Conservation (phyloP, 139 green algal species). For the Chlamydomonas schloesseri region DNA sequence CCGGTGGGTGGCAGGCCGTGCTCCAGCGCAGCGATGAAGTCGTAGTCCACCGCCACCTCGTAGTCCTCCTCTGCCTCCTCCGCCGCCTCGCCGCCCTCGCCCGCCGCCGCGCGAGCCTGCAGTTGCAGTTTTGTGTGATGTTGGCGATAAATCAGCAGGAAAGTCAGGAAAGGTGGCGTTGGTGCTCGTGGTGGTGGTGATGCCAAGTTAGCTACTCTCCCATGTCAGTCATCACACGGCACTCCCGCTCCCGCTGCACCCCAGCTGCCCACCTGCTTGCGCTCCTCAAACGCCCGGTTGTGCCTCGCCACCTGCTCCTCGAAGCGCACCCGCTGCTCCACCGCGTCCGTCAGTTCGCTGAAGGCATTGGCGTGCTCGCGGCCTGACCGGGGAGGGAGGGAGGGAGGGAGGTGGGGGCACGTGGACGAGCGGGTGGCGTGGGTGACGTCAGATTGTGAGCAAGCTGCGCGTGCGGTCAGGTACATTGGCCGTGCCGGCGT, state of each 20-base stretch:
- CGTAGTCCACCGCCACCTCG: constrained; percentile 90
- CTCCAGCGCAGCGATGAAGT: constrained; percentile 97
- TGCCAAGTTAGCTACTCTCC: too few relatives aligned
- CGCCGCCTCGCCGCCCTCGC: too few relatives aligned
- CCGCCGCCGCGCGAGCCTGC: not conserved
- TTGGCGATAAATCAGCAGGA: too few relatives aligned
- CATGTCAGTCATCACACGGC: too few relatives aligned
- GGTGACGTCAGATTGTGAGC: too few relatives aligned
- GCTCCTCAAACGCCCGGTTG: constrained; percentile 12
- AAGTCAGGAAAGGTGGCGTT: too few relatives aligned
- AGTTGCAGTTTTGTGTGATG: too few relatives aligned
- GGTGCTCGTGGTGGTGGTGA: too few relatives aligned
- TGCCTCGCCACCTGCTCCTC: constrained; percentile 85
- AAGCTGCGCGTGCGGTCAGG: too few relatives aligned
- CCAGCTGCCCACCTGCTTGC: not conserved
- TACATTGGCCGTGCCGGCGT: too few relatives aligned
- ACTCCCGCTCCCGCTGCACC: not conserved
- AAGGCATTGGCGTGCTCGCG: constrained; percentile 98
- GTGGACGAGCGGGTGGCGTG: too few relatives aligned
- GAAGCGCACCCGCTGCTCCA: constrained; percentile 94
- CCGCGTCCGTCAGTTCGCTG: constrained; percentile 95
- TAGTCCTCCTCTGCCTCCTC: not conserved
- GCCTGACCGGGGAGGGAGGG: constrained; percentile 56
- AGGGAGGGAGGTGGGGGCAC: not conserved
- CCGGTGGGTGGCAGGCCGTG: constrained; percentile 97